Percentiles rank a stretch among this genome's conserved stretches.
These are phyloP conservation scores for Colletotrichum aenigma DNA, from an alignment of 2,329 filamentous ascomycete species.

Conservation along the genomic window DNA sequence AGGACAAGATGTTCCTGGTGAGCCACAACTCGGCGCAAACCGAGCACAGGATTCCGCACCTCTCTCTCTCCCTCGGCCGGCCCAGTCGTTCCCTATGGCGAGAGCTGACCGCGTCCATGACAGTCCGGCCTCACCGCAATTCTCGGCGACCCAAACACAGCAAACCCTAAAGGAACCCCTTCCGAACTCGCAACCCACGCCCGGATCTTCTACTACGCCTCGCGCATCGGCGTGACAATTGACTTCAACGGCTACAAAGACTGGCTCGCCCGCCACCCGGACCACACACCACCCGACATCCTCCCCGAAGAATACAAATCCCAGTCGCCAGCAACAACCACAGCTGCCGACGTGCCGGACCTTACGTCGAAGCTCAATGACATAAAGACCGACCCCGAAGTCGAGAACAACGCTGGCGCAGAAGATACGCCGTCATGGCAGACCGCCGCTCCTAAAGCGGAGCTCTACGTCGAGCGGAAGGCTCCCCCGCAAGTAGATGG, in stretches of 20 bases:
- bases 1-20: conserved; percentile 72
- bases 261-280: conserved; percentile 55
- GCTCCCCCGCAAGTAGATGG: conserved; percentile 20
- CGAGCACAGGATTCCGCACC: not conserved
- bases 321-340: not conserved
- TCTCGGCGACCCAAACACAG: conserved; percentile 55
- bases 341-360: conserved; percentile 2
- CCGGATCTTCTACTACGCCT: conserved; percentile 69
- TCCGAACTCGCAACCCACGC: conserved; percentile 67
- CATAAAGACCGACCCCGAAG: not conserved
- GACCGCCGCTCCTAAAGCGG: conserved; percentile 50
- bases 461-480: conserved; percentile 48
- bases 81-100: not conserved
- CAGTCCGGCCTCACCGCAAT: conserved; percentile 68
- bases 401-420: not conserved
- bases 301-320: conserved; percentile 36
- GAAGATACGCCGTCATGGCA: conserved; percentile 47
- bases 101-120: not conserved
- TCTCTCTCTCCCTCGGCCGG: not conserved
- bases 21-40: not conserved
- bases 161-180: conserved; percentile 51
- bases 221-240: conserved; percentile 55
- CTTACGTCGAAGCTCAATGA: conserved; percentile 7
- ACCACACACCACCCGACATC: conserved; percentile 37
- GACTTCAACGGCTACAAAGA: conserved; percentile 71